Evolutionary conservation across 2,329 filamentous ascomycete genomes (phyloP).

Genomic region (Arthrobotrys sphaeroides): DNA sequence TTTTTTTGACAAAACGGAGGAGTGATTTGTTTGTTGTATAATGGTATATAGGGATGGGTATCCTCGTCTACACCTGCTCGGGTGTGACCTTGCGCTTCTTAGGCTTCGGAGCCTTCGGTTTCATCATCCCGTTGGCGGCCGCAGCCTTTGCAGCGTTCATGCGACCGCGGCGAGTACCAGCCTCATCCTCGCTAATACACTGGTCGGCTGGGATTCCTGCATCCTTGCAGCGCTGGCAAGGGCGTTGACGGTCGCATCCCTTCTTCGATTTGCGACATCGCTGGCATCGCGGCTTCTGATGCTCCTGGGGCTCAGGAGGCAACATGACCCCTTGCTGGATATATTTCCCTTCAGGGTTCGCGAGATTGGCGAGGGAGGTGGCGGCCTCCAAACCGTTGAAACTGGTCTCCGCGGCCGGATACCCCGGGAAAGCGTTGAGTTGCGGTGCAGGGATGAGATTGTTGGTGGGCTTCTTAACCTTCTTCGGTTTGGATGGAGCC

Average conservation of each 20-base stretch:
- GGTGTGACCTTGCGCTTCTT: constrained; percentile 56
- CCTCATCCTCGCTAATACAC: constrained; percentile 97
- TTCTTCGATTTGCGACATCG: constrained; percentile 99
- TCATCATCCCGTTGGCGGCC: constrained; percentile 59
- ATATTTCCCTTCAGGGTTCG: constrained; percentile 48
- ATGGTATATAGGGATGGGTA: background rate
- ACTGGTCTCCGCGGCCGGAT: constrained; percentile 40
- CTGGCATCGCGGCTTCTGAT: constrained; percentile 95
- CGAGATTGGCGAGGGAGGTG: constrained; percentile 48
- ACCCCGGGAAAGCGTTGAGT: constrained; percentile 52
- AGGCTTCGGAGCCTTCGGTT: constrained; percentile 55
- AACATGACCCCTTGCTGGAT: constrained; percentile 48
- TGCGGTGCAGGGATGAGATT: constrained; percentile 52
- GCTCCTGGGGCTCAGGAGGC: constrained; percentile 61
- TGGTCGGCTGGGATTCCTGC: constrained; percentile 91
- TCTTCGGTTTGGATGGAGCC: constrained; percentile 63
- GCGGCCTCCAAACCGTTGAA: constrained; percentile 51
- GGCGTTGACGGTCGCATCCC: constrained; percentile 94
- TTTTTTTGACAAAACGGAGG: background rate
- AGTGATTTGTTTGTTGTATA: background rate
- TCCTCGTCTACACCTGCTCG: constrained; percentile 49
- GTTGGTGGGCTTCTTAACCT: constrained; percentile 63
- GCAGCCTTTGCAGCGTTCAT: constrained; percentile 80
- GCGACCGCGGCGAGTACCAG: constrained; percentile 93
- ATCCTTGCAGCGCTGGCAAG: constrained; percentile 94